Evolutionary conservation across 2,329 filamentous ascomycete species (phyloP), one percentile per base, ranked within the genome.

Genomic region (Trichoderma sp.): DNA sequence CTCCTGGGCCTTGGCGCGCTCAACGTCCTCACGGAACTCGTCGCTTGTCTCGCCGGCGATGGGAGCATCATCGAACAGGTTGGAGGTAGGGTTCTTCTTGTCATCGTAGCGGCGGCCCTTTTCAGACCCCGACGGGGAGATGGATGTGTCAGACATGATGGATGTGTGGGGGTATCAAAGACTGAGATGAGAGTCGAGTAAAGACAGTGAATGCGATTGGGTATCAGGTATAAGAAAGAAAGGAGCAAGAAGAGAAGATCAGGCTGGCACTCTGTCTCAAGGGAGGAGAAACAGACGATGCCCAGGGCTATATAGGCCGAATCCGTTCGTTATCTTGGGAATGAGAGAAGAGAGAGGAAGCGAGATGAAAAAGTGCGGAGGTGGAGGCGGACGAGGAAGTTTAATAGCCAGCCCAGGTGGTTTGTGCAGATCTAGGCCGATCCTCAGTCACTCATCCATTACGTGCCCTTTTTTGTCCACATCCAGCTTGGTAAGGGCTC

Each of bases 11-110:
- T 83, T 85, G 70, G 82, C 80, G 75, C 82, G 81, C 76, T 85
- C 84, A 52, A 82, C 71, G 69, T 84, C 83, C 76, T 85, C 83
- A 51, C 82, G 72, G 70, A 84, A 82, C 68, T 75, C 74, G 66
- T 89, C 56, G 83, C 74, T 70, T 4, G 73, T 69, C 64, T 80
- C 78, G 39, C 78, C 78, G 16, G 72, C 72, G 21, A 75, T 72
- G 16, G 75, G 73, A 55, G 72, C 72, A 68, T 72, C 75, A 24
- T 76, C 34, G 71, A 73, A 51, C 71, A 68, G 39, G 66, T 68
- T 58, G 64, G 54, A 39, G 68, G 72, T 70, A 11, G 71, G 69
- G 26, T 49, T 30, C 54, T 59, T 37, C 52, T 74, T 74, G 28
- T 39, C 46, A 64, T 71, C 71, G n/a, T 59, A 43, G 49, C 51